Base-by-base conservation (phyloP, 306 rosid genomes). In the Pyrus bretschneideri region DNA sequence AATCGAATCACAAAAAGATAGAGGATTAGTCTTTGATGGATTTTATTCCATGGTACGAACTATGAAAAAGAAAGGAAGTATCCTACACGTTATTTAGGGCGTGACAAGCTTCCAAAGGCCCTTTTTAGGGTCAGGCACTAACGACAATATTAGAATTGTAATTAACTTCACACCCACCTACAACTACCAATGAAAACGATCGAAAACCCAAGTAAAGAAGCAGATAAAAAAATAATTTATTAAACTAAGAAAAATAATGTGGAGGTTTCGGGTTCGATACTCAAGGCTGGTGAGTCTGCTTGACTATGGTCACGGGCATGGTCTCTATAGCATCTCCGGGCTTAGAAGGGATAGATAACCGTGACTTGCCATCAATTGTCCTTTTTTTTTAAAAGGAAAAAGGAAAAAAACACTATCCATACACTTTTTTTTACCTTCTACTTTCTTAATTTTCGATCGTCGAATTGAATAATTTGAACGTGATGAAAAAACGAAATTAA, bases 321-420 rank as follows among this genome's bases (percentile, higher is more conserved):
- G 0, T 35, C 2, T 2, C 1, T 0, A 35, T 35, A 35, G 40
- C 9, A 0, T 35, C 9, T 1, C 1, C 0, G 9, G 9, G 2
- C 0, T 0, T 1, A 6, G 0, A 35, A 35, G 0, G 0, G 2
- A 6, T 35, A 2, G 2, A 35, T 35, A 35, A 6, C 2, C 0
- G 2, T 35, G 2, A 35, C 0, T 35, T 35, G 9, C 0, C 2
- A 35, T 0, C 9, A 35, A 1, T 35, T 35, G 2, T 35, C 0
- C 6, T 0, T 31, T 31, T 31, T 31, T 31, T 31, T 25, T 25
- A 1, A 25, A 25, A 25, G 27, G 27, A 25, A 25, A 25, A 31
- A 31, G 0, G 1, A 31, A 31, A 33, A 31, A 5, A 33, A 6
- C 2, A 33, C 38, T 33, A 33, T 33, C 7, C 1, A 33, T 33